Evolutionary conservation across 2,329 filamentous ascomycete species (phyloP).

Genomic region (Fusarium mundagurra): DNA sequence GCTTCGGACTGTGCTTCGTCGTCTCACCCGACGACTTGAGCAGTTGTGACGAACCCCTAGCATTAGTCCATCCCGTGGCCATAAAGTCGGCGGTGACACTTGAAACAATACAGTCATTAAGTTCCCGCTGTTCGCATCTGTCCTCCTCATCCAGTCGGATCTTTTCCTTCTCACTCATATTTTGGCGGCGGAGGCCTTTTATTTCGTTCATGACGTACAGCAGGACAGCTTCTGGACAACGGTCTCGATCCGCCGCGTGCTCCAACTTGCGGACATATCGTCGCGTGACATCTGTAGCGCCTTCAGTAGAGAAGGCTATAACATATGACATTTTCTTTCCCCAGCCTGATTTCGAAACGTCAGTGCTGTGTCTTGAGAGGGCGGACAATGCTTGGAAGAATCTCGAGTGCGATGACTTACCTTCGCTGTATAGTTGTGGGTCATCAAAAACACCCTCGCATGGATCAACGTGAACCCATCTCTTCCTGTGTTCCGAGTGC

Average conservation of each 20-base stretch:
- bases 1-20: neutral
- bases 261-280: neutral
- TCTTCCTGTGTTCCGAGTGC: neutral
- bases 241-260: neutral
- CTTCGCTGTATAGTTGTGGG: neutral
- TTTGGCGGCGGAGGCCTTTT: neutral
- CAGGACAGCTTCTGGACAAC: neutral
- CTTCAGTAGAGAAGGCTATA: neutral
- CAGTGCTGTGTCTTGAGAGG: neutral
- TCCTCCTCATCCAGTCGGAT: neutral
- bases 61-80: neutral
- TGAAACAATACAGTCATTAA: neutral
- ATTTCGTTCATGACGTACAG: neutral
- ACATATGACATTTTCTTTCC: fast-evolving
- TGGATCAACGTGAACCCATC: neutral
- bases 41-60: neutral
- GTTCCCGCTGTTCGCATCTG: neutral
- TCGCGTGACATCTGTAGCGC: neutral
- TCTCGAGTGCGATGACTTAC: neutral
- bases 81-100: neutral
- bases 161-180: neutral
- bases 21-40: neutral
- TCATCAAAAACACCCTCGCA: neutral
- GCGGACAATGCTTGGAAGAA: neutral
- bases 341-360: neutral